A percentile compares a stretch with the other conserved stretches of the same genome.
Conservation (phyloP, 306 rosid genomes). For the Trifolium fragiferum region DNA sequence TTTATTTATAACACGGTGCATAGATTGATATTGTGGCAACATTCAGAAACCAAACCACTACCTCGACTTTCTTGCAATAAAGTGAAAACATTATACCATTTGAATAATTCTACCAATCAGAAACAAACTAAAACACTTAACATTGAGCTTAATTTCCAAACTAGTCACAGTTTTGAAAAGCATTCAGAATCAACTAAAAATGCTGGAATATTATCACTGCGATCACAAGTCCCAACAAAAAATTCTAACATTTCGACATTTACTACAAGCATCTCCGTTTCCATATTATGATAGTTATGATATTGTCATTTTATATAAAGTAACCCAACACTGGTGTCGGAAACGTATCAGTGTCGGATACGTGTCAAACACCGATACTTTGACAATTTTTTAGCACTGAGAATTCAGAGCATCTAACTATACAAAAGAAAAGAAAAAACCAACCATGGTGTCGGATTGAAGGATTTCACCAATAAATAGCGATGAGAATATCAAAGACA, state of each 20-base stretch:
- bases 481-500: too few species aligned
- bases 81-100: slow-evolving; percentile 1
- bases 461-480: too few species aligned
- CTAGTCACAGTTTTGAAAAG: neutral
- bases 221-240: neutral
- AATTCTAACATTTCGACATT: neutral
- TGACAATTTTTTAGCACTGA: too few species aligned
- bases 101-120: neutral
- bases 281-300: neutral
- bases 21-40: slow-evolving; percentile 15
- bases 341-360: too few species aligned
- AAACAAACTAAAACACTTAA: neutral
- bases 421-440: too few species aligned
- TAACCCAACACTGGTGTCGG: neutral
- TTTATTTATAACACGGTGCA: neutral
- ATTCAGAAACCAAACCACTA: neutral
- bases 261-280: slow-evolving; percentile 6
- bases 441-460: too few species aligned
- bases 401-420: neutral
- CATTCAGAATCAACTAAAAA: neutral
- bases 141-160: neutral
- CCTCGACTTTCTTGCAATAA: slow-evolving; percentile 9
- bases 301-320: neutral
- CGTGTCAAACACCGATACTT: too few species aligned
- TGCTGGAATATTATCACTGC: neutral